A percentile compares a stretch with the other conserved stretches of the same genome.
Evolutionary conservation across 2,329 filamentous ascomycete species (phyloP).

Genomic region (Massarina eburnea): DNA sequence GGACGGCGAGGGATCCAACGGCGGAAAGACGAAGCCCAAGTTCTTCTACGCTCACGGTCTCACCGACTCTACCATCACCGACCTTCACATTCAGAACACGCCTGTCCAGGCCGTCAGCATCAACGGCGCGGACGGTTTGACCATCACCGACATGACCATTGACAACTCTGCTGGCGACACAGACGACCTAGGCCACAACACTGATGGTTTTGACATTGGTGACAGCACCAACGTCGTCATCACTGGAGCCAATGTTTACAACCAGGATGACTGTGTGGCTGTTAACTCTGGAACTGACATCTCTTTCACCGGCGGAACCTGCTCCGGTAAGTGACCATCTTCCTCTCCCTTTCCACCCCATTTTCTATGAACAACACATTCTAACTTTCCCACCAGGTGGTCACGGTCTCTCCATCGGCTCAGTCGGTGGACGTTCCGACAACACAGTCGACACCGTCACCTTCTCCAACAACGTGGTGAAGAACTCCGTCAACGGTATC

Average conservation of each 20-base stretch:
- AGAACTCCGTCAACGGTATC: slow-evolving; percentile 55
- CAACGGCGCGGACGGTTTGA: slow-evolving; percentile 45
- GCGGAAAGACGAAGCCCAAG: slow-evolving; percentile 37
- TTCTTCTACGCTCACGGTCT: slow-evolving; percentile 42
- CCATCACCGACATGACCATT: slow-evolving; percentile 53
- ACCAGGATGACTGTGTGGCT: slow-evolving; percentile 62
- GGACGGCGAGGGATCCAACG: slow-evolving; percentile 48
- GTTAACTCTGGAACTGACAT: slow-evolving; percentile 54
- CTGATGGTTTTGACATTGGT: slow-evolving; percentile 58
- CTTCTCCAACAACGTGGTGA: slow-evolving; percentile 51
- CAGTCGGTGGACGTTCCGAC: slow-evolving; percentile 54
- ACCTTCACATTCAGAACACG: slow-evolving; percentile 54
- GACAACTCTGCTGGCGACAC: slow-evolving; percentile 58
- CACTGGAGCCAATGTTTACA: slow-evolving; percentile 51
- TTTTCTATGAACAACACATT: neutral
- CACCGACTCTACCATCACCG: slow-evolving; percentile 41
- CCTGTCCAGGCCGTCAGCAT: slow-evolving; percentile 55
- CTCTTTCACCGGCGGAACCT: slow-evolving; percentile 40
- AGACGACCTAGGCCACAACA: slow-evolving; percentile 46
- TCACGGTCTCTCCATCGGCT: slow-evolving; percentile 60
- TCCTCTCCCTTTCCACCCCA: too few species aligned
- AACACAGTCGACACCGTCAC: slow-evolving; percentile 38
- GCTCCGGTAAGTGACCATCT: slow-evolving; percentile 32
- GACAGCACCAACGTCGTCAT: slow-evolving; percentile 44
- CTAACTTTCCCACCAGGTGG: slow-evolving; percentile 39